These are phyloP conservation scores for Capsicum pubescens DNA, from an alignment of 257 asterid genomes.

Conservation along the genomic window DNA sequence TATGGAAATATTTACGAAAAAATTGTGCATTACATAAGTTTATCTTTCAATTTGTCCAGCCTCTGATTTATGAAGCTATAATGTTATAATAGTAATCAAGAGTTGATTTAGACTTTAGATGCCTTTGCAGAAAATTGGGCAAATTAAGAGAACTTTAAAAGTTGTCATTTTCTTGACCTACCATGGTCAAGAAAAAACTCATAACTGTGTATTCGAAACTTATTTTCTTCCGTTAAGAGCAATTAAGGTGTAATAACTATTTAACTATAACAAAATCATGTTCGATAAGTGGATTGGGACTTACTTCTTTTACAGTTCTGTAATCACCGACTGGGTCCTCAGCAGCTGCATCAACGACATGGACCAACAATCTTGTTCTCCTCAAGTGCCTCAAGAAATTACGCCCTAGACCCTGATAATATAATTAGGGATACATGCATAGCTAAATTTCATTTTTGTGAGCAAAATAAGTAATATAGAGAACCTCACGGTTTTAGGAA, in stretches of 20 bases:
- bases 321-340: constrained; percentile 85
- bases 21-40: not conserved
- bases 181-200: not conserved
- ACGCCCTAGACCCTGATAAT: constrained; percentile 86
- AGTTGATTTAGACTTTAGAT: not conserved
- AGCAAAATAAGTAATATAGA: not conserved
- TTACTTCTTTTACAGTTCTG: constrained; percentile 92
- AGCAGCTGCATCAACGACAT: constrained; percentile 86
- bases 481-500: not conserved
- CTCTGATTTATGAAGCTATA: too few species aligned
- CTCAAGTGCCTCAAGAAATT: constrained; percentile 97
- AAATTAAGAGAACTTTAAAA: not conserved
- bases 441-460: not conserved
- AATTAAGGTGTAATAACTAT: not conserved
- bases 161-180: not conserved
- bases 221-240: not conserved
- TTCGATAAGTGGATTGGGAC: not conserved
- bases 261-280: constrained; percentile 4
- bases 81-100: constrained; percentile 7
- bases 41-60: too few species aligned
- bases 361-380: constrained; percentile 92
- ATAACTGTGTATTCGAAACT: not conserved
- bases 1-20: not conserved
- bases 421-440: constrained; percentile 10
- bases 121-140: not conserved